A percentile compares a stretch with the other conserved stretches of the same genome.
Conservation (phyloP, 2,329 filamentous ascomycete species). For the Penicillium digitatum region DNA sequence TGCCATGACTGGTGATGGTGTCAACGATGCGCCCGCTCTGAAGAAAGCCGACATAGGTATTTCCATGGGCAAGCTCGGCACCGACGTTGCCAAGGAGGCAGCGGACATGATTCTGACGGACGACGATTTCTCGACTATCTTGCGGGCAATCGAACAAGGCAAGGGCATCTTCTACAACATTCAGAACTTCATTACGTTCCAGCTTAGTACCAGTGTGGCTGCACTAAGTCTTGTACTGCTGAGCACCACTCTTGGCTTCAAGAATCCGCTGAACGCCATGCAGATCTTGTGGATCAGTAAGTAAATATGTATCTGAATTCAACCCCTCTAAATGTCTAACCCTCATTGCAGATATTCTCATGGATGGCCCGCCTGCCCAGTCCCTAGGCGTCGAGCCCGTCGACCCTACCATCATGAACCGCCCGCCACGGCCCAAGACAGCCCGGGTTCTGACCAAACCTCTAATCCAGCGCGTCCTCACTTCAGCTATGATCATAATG, state of each 20-base stretch:
- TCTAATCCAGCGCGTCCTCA: slow-evolving; percentile 79
- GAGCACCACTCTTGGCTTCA: slow-evolving; percentile 88
- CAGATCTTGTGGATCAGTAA: slow-evolving; percentile 99
- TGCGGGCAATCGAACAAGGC: slow-evolving; percentile 94
- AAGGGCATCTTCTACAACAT: slow-evolving; percentile 99
- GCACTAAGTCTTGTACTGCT: slow-evolving; percentile 86
- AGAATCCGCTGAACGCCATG: slow-evolving; percentile 96
- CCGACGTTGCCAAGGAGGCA: slow-evolving; percentile 94
- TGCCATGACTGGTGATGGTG: slow-evolving; percentile 97
- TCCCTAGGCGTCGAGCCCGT: slow-evolving; percentile 94
- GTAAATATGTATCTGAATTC: slow-evolving; percentile 37
- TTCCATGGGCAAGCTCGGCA: slow-evolving; percentile 90
- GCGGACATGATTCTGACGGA: slow-evolving; percentile 85
- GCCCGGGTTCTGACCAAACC: slow-evolving; percentile 86
- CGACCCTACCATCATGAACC: slow-evolving; percentile 88
- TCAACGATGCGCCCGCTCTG: slow-evolving; percentile 93
- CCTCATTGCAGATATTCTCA: slow-evolving; percentile 75
- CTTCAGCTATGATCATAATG: slow-evolving; percentile 86
- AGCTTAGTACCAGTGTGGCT: slow-evolving; percentile 93
- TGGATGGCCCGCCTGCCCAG: slow-evolving; percentile 97
- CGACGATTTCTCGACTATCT: slow-evolving; percentile 85
- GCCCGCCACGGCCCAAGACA: slow-evolving; percentile 78
- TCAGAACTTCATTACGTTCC: slow-evolving; percentile 98
- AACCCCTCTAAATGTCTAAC: slow-evolving; percentile 26
- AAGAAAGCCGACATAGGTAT: slow-evolving; percentile 98